Evolutionary conservation across 2,329 filamentous ascomycete genomes (phyloP).

Genomic region (Ceratocystis eucalypticola): DNA sequence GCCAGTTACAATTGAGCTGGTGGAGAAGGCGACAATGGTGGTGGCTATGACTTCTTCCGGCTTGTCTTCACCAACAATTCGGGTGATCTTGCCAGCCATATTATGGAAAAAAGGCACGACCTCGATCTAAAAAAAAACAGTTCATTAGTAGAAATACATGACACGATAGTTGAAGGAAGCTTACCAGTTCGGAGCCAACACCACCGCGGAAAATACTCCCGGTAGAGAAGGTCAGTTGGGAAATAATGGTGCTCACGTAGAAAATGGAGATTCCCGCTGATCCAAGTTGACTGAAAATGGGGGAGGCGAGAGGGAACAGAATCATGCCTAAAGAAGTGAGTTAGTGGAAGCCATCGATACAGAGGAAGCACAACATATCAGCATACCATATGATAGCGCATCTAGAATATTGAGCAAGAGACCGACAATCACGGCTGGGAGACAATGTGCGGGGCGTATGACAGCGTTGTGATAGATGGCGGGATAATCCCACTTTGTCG

Average conservation of each 20-base stretch:
- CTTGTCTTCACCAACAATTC: constrained; percentile 62
- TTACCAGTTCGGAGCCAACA: constrained; percentile 81
- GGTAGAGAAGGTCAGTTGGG: constrained; percentile 76
- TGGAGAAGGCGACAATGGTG: constrained; percentile 78
- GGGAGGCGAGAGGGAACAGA: constrained; percentile 77
- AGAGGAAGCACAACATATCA: neutral
- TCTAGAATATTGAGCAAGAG: constrained; percentile 85
- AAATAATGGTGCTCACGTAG: constrained; percentile 92
- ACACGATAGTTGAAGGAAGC: constrained; percentile 21
- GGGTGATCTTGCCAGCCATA: constrained; percentile 83
- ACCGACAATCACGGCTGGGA: constrained; percentile 81
- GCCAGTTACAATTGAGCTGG: constrained; percentile 84
- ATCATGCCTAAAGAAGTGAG: constrained; percentile 54
- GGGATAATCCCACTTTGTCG: constrained; percentile 58
- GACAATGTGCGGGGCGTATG: constrained; percentile 51
- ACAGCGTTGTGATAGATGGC: constrained; percentile 51
- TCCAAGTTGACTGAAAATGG: constrained; percentile 72
- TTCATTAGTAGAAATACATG: neutral
- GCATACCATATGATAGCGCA: constrained; percentile 74
- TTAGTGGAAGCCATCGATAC: neutral
- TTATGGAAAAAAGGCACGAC: constrained; percentile 98
- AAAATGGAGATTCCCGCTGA: constrained; percentile 96
- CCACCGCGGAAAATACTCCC: constrained; percentile 83
- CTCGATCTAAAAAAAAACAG: constrained; percentile 52
- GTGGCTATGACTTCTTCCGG: constrained; percentile 82